Evolutionary conservation across 768 basidiomycete genomes (phyloP).

Genomic region (Tricholomella constricta): DNA sequence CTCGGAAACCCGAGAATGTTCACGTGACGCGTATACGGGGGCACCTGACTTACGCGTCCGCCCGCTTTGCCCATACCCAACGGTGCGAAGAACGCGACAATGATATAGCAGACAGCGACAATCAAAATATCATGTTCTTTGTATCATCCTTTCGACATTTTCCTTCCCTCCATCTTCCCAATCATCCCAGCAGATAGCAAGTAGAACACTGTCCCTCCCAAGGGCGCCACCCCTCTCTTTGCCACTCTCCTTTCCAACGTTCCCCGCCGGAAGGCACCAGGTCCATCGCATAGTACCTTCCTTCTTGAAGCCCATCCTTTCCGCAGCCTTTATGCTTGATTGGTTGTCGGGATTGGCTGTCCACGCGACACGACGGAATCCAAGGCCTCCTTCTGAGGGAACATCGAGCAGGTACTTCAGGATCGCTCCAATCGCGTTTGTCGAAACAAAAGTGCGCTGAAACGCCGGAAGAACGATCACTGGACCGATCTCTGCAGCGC

Average conservation of each 20-base stretch:
- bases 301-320: conserved; percentile 51
- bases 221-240: conserved; percentile 31
- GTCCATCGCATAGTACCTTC: conserved; percentile 54
- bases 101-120: neutral
- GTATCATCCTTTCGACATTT: conserved; percentile 34
- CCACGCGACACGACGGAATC: conserved; percentile 59
- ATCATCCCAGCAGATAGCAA: conserved; percentile 50
- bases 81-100: neutral
- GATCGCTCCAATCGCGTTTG: conserved; percentile 44
- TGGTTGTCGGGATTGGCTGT: conserved; percentile 45
- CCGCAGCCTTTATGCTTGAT: conserved; percentile 46
- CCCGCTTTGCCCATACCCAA: too few relatives aligned
- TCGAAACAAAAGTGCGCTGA: conserved; percentile 50
- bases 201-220: conserved; percentile 38
- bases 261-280: conserved; percentile 39
- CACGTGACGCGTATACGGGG: neutral
- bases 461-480: conserved; percentile 49
- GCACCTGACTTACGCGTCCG: neutral
- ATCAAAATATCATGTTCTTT: conserved; percentile 15
- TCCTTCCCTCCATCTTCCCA: conserved; percentile 51
- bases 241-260: conserved; percentile 28
- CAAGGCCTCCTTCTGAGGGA: conserved; percentile 45
- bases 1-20: neutral
- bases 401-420: conserved; percentile 41
- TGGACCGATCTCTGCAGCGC: conserved; percentile 49